Percentiles rank a stretch among this genome's conserved stretches.
These are phyloP conservation scores for Leishmania martiniquensis DNA, from an alignment of 208 protist species.

Conservation along the genomic window DNA sequence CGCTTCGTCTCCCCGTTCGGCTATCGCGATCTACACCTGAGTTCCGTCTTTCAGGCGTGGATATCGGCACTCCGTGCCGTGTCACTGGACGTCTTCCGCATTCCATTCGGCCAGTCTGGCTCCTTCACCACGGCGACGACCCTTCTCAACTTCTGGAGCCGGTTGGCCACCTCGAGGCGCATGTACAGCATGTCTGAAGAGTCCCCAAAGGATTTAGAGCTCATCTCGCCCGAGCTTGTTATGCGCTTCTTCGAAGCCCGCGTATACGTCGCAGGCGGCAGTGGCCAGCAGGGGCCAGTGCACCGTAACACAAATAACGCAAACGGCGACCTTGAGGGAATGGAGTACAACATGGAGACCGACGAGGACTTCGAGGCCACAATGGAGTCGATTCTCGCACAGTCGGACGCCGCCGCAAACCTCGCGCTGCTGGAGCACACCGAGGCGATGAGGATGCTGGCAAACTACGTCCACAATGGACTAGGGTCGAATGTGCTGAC, in stretches of 20 bases:
- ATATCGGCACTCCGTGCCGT: conserved; percentile 40
- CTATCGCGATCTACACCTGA: conserved; percentile 71
- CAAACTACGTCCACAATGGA: conserved; percentile 46
- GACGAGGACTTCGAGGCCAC: conserved; percentile 53
- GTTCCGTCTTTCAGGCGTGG: conserved; percentile 50
- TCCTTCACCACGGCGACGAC: conserved; percentile 70
- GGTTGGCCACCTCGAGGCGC: conserved; percentile 62
- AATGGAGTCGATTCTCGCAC: conserved; percentile 55
- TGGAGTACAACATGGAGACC: conserved; percentile 27
- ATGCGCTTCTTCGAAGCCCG: conserved; percentile 59
- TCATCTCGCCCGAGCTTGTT: conserved; percentile 45
- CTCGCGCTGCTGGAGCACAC: conserved; percentile 53
- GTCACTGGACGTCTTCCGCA: conserved; percentile 67
- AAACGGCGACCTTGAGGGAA: conserved; percentile 3
- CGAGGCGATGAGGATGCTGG: conserved; percentile 52
- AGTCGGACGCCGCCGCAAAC: conserved; percentile 54
- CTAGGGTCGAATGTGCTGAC: conserved; percentile 60
- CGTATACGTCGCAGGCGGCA: conserved; percentile 28
- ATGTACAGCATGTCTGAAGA: conserved; percentile 51
- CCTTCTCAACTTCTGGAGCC: conserved; percentile 73
- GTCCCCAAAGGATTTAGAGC: conserved; percentile 48
- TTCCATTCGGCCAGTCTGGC: conserved; percentile 72
- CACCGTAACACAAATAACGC: conserved; percentile 11
- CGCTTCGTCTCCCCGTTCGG: conserved; percentile 72
- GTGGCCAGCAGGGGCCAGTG: not conserved